Evolutionary conservation across 768 basidiomycete species (phyloP), one percentile per base, ranked within the genome.

Genomic region (Leccinum ochraceum): DNA sequence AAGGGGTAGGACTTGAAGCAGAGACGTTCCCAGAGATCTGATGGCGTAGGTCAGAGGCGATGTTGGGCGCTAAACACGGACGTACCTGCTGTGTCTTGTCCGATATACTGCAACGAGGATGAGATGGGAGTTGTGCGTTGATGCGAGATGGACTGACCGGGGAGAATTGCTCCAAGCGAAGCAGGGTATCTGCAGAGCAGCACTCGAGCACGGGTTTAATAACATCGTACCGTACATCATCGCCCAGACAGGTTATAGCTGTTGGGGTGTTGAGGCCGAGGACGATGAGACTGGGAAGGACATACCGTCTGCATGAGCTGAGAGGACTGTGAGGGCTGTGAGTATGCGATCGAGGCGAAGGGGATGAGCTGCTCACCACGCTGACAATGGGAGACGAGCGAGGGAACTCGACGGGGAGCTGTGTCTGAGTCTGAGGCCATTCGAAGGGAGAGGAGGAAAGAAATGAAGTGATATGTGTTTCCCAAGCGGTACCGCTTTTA

Each of bases 121-220:
- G 57, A 72, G 69, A 51, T 26, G 28, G 37, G n/a, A 17, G 16
- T 10, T 32, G 54, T 54, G 55, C 17, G 59, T 58, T 52, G 55
- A 60, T 10, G 59, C n/a, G 54, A 60, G 53, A 55, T 42, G 53
- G 39, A 77, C 85, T 69, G 69, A 90, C 92, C 54, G 89, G 88
- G 48, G 89, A 87, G 53, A 82, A 77, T 64, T 83, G 77, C 75
- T 94, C 92, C 62, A 94, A 72, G 62, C 83, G 78, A 59, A 82
- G 75, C 26, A 94, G 81, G 62, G 87, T 86, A 60, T 91, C 88
- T 63, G 85, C 80, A 58, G 81, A 81, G 74, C 90, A 92, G 66
- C 82, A 82, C 68, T 88, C 85, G 60, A 94, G 78, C 49, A 94
- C 85, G 49, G 91, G 92, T 69, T 81, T 83, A 62, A 89, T 81